phyloP scores from a whole-genome alignment of 176 grass and related monocot species.

The Themeda triandra region DNA sequence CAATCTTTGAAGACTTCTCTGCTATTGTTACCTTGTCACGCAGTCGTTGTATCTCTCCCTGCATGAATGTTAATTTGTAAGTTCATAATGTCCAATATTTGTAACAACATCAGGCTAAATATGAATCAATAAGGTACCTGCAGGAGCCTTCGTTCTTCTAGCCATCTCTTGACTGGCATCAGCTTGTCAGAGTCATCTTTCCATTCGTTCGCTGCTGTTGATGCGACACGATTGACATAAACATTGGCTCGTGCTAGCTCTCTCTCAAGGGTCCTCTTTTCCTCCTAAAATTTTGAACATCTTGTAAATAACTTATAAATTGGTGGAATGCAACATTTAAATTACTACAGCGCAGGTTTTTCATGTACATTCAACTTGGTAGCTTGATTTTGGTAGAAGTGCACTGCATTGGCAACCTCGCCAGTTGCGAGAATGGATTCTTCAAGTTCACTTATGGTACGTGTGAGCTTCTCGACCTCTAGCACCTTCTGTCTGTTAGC shows the following conservation, averaged over 20 bases:
- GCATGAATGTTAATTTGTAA: conserved; percentile 10
- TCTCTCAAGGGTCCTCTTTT: conserved; percentile 85
- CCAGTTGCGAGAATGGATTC: conserved; percentile 65
- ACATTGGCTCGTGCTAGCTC: conserved; percentile 78
- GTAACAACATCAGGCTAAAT: background rate
- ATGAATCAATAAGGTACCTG: conserved; percentile 39
- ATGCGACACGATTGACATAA: conserved; percentile 69
- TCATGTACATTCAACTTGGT: conserved; percentile 59
- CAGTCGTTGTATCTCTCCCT: conserved; percentile 81
- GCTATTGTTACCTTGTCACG: conserved; percentile 61
- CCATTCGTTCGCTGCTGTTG: conserved; percentile 67
- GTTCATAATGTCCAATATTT: background rate
- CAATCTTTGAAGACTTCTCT: conserved; percentile 76
- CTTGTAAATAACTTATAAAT: background rate
- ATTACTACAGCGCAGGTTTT: background rate
- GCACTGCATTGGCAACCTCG: conserved; percentile 49
- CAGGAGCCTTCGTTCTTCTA: conserved; percentile 77
- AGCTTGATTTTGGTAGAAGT: conserved; percentile 59
- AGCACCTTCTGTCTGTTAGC: conserved; percentile 63
- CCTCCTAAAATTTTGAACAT: conserved; percentile 49
- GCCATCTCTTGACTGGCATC: conserved; percentile 86
- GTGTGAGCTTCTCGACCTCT: conserved; percentile 81
- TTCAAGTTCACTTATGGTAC: conserved; percentile 72
- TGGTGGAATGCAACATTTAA: background rate
- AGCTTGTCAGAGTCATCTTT: conserved; percentile 69